These are phyloP conservation scores for Neospora caninum DNA, from an alignment of 169 alveolate genomes.

Conservation along the genomic window DNA sequence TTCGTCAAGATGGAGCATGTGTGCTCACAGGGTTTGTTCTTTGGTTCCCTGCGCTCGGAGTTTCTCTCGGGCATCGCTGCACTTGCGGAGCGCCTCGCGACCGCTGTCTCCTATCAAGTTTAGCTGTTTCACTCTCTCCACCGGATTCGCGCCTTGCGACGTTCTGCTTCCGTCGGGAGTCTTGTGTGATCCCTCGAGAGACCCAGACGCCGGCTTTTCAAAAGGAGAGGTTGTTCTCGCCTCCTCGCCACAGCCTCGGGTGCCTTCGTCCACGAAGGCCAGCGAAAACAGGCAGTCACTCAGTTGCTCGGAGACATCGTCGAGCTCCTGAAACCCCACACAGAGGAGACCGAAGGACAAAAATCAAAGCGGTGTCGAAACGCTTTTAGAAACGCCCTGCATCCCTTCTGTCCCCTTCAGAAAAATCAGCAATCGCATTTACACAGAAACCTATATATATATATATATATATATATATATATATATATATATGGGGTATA, in stretches of 20 bases:
- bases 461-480: neutral
- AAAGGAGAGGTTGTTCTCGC: neutral
- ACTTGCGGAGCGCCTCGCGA: neutral
- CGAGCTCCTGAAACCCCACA: neutral
- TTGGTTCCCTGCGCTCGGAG: neutral
- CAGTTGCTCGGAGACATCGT: neutral
- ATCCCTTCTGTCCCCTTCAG: no score
- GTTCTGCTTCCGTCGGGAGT: neutral
- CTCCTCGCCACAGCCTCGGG: neutral
- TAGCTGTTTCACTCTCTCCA: neutral
- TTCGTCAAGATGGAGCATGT: no score
- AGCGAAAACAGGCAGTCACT: conserved; percentile 13
- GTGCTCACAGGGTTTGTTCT: neutral
- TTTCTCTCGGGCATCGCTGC: neutral
- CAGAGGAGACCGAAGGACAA: neutral
- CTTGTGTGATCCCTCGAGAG: neutral
- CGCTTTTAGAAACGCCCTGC: neutral
- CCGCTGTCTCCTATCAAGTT: neutral
- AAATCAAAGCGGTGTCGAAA: neutral
- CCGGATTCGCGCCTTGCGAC: neutral
- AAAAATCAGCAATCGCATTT: no score
- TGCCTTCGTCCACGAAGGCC: conserved; percentile 4
- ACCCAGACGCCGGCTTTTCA: neutral
- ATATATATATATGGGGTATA: neutral
- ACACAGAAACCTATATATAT: neutral